Conservation (phyloP, 345 rosid genomes). For the Gynandropsis gynandra region DNA sequence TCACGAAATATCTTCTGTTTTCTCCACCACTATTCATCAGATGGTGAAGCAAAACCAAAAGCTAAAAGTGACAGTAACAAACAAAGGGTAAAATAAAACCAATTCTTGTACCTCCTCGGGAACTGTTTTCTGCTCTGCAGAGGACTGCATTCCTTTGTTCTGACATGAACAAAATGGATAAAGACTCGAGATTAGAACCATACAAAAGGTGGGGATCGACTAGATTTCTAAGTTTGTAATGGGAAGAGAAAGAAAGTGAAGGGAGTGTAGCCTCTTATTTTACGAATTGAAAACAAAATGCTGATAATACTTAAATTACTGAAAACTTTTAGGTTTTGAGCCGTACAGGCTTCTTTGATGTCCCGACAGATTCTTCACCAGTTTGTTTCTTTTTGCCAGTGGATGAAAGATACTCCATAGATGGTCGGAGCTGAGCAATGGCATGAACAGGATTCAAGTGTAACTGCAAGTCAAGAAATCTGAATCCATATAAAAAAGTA, state of each 20-base stretch:
- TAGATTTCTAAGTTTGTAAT: background rate
- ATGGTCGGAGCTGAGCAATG: slow-evolving; percentile 82
- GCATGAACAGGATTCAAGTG: slow-evolving; percentile 80
- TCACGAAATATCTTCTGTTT: no score
- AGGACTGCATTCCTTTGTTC: slow-evolving; percentile 42
- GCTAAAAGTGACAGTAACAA: background rate
- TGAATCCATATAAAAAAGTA: background rate
- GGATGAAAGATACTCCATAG: slow-evolving; percentile 37
- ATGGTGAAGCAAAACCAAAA: no score
- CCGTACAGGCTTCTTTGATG: slow-evolving; percentile 59
- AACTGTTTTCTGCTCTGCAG: slow-evolving; percentile 36
- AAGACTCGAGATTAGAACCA: slow-evolving; percentile 7
- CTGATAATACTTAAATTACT: slow-evolving; percentile 10
- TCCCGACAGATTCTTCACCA: slow-evolving; percentile 34
- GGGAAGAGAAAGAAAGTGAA: background rate
- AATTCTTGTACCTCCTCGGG: slow-evolving; percentile 45
- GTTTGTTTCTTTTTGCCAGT: slow-evolving; percentile 37
- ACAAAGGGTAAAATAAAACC: slow-evolving; percentile 3
- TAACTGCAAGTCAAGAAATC: slow-evolving; percentile 49
- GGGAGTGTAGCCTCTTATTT: background rate
- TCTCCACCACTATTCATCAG: no score
- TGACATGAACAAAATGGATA: slow-evolving; percentile 22
- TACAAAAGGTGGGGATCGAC: background rate
- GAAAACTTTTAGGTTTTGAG: slow-evolving; percentile 9
- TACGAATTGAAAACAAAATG: background rate